Percentiles rank a stretch among this genome's conserved stretches.
Conservation (phyloP, 495 filamentous ascomycete species). For the Patellaria atrata region DNA sequence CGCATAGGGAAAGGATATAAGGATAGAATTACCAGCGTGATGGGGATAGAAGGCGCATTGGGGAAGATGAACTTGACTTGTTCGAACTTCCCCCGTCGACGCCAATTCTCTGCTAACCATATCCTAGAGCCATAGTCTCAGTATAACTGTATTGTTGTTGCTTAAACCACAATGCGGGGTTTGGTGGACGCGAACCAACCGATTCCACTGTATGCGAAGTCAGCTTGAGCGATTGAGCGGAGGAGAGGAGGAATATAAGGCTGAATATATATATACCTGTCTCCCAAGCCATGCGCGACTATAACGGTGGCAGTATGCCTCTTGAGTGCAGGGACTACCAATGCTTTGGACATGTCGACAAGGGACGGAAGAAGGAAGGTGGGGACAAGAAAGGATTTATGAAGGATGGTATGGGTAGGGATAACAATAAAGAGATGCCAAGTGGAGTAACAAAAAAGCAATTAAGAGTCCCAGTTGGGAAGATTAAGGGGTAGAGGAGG, state of each 20-base stretch:
- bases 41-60: constrained; percentile 79
- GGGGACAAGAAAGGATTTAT: not conserved
- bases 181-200: too few species aligned
- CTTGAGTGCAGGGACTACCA: constrained; percentile 75
- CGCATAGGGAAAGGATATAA: not conserved
- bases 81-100: constrained; percentile 65
- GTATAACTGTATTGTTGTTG: constrained; percentile 1
- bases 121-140: constrained; percentile 35
- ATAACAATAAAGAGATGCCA: too few species aligned
- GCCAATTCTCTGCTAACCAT: constrained; percentile 76
- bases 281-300: constrained; percentile 81
- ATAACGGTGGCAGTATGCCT: constrained; percentile 92
- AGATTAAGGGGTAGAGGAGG: too few species aligned
- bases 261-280: constrained; percentile 45
- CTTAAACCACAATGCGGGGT: too few species aligned
- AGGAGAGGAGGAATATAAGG: constrained; percentile 1
- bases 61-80: constrained; percentile 90
- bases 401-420: not conserved
- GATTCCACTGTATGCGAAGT: too few species aligned
- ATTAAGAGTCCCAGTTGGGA: too few species aligned
- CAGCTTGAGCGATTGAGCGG: not conserved
- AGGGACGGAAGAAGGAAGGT: not conserved
- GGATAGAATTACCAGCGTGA: constrained; percentile 56
- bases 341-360: constrained; percentile 31
- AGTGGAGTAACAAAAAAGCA: too few species aligned